Evolutionary conservation across 768 basidiomycete species (phyloP).

Genomic region (Lactarius tabidus): DNA sequence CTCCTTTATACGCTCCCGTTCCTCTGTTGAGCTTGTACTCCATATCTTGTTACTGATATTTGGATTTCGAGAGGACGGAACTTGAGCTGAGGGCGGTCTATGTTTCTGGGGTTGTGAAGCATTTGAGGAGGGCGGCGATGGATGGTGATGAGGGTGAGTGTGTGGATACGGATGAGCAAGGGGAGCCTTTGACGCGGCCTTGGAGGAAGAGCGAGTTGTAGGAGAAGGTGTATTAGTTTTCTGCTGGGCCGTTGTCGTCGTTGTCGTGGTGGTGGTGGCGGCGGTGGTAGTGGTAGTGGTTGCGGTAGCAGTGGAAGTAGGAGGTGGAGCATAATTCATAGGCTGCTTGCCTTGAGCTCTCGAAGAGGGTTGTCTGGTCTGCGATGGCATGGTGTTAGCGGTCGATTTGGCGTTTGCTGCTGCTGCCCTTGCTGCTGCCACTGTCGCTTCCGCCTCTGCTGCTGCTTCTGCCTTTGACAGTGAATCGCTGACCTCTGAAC

Average conservation of each 20-base stretch:
- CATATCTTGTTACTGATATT: conserved; percentile 75
- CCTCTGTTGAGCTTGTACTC: conserved; percentile 88
- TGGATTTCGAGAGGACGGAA: conserved; percentile 5
- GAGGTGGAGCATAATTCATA: conserved; percentile 59
- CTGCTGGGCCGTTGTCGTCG: conserved; percentile 7
- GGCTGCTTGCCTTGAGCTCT: conserved; percentile 89
- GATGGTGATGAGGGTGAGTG: conserved; percentile 53
- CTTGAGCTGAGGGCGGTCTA: conserved; percentile 34
- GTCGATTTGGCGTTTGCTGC: conserved; percentile 10
- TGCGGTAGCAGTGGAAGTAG: conserved; percentile 33
- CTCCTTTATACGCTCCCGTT: conserved; percentile 95
- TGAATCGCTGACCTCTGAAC: conserved; percentile 18
- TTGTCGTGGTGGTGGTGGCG: not conserved
- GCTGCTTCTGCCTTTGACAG: conserved; percentile 27
- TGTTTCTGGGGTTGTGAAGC: conserved; percentile 38
- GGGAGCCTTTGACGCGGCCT: conserved; percentile 54
- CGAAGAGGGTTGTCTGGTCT: conserved; percentile 44
- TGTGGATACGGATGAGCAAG: conserved; percentile 48
- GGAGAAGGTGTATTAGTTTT: conserved; percentile 32
- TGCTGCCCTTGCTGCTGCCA: not conserved
- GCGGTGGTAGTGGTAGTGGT: conserved; percentile 27
- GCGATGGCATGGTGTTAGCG: conserved; percentile 27
- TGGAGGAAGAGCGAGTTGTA: conserved; percentile 32
- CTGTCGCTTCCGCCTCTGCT: conserved; percentile 17
- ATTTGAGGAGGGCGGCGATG: conserved; percentile 45